Conservation (phyloP, 805 yeast species). For the Candida ulmi region DNA sequence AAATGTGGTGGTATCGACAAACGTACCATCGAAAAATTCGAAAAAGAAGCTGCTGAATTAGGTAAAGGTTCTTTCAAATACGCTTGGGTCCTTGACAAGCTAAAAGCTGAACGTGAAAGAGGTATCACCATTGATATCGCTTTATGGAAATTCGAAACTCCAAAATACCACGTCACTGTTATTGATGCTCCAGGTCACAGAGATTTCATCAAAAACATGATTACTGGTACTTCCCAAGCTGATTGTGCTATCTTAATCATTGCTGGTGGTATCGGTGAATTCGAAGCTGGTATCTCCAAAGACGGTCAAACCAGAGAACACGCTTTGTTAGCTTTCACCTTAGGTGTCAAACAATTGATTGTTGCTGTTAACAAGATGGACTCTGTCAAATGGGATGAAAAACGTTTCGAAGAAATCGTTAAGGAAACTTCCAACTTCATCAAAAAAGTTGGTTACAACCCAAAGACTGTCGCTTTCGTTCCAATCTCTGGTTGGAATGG, state of each 20-base stretch:
- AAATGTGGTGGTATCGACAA: slow-evolving; percentile 99
- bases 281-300: slow-evolving; percentile 95
- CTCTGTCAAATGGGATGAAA: slow-evolving; percentile 82
- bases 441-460: slow-evolving; percentile 88
- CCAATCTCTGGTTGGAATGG: slow-evolving; percentile 94
- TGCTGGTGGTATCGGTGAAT: slow-evolving; percentile 93
- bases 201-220: slow-evolving; percentile 95
- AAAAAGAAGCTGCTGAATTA: slow-evolving; percentile 97
- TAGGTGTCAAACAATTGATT: slow-evolving; percentile 84
- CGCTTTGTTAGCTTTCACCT: slow-evolving; percentile 86
- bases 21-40: slow-evolving; percentile 98
- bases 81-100: slow-evolving; percentile 96
- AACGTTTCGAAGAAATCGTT: slow-evolving; percentile 71
- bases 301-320: slow-evolving; percentile 95
- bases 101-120: slow-evolving; percentile 96
- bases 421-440: slow-evolving; percentile 79
- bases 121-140: slow-evolving; percentile 96
- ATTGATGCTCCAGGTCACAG: slow-evolving; percentile 96
- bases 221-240: slow-evolving; percentile 94
- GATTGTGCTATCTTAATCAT: slow-evolving; percentile 89
- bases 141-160: slow-evolving; percentile 94
- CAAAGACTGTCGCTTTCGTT: slow-evolving; percentile 84
- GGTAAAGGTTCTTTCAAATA: slow-evolving; percentile 98
- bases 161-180: slow-evolving; percentile 88
- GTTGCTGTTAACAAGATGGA: slow-evolving; percentile 94